phyloP scores from a whole-genome alignment of 2,329 filamentous ascomycete species.

The Davidsoniella eucalypti region DNA sequence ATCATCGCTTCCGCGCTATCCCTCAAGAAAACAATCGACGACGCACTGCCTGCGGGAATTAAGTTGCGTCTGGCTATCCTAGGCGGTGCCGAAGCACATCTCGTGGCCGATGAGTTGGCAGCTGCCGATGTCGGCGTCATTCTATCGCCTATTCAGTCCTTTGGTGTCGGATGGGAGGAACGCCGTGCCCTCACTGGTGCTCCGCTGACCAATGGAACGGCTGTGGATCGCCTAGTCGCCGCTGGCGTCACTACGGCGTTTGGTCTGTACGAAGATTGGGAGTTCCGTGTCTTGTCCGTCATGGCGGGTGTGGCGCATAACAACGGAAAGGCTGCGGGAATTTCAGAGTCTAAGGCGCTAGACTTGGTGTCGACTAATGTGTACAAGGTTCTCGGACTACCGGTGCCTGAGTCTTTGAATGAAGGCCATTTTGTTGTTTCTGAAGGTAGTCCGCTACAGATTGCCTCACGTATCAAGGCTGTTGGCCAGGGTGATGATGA shows the following conservation, averaged over 20 bases:
- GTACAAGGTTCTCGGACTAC: conserved; percentile 38
- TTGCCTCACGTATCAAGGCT: conserved; percentile 37
- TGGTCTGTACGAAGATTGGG: conserved; percentile 45
- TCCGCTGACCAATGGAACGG: conserved; percentile 48
- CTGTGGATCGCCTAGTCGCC: conserved; percentile 37
- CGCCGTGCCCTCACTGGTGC: conserved; percentile 45
- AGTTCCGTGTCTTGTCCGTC: conserved; percentile 41
- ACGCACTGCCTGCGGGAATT: conserved; percentile 7
- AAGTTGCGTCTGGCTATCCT: conserved; percentile 38
- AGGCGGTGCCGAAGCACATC: conserved; percentile 45
- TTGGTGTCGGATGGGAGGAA: conserved; percentile 41
- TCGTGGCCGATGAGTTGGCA: conserved; percentile 42
- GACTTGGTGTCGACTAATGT: conserved; percentile 40
- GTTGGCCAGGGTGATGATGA: conserved; percentile 22
- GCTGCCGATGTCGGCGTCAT: conserved; percentile 41
- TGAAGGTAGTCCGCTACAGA: conserved; percentile 46
- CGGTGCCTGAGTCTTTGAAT: conserved; percentile 17
- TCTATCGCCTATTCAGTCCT: conserved; percentile 41
- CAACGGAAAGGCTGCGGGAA: conserved; percentile 33
- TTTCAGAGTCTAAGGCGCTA: conserved; percentile 38
- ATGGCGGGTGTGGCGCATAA: conserved; percentile 41
- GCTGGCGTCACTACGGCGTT: conserved; percentile 43
- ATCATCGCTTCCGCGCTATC: conserved; percentile 41
- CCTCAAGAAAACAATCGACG: conserved; percentile 40
- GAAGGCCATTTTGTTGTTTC: conserved; percentile 41